Evolutionary conservation across 192 early-diverging fungal genomes (phyloP), one percentile per base, ranked within the genome.

Genomic region (Phycomyces blakesleeanus): DNA sequence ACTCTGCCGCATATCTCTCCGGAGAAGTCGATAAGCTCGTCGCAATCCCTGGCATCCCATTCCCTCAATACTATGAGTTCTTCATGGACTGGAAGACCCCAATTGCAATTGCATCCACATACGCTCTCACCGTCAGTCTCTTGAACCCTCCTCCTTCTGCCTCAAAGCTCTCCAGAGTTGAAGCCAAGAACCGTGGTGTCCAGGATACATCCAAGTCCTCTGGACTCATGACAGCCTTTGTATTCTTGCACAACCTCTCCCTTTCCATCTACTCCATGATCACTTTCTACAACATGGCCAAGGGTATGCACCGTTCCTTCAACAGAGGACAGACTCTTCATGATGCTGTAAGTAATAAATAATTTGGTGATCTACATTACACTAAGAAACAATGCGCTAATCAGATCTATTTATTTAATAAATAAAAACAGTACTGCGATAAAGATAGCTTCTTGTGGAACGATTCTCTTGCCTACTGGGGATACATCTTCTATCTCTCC

Each of bases 401-500:
- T 14, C 5, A 11, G 24, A 25, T 3, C 6, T 21, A 9, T 18
- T 51, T 21, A 9, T 21, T 9, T 51, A 7, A 18, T 51, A 7
- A 1, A 18, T 20, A 38, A 37, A 34, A 34, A 11, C 77, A 84
- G 82, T 84, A 76, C 51, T 90, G 88, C 60, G 87, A 93, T 59
- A 63, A 71, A 10, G 84, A 87, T 61, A 59, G 73, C n/a, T 75
- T 68, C 18, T 68, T 91, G 37, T 90, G 88, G 87, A 82, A 87
- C 62, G 72, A 81, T 69, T 77, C 78, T 55, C 83, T 92, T 63
- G 87, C 81, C 64, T 90, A 91, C 77, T 92, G 87, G 81, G 86
- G 87, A 42, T 94, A 90, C 55, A 60, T 91, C 61, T 94, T 94
- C 73, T 94, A 94, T 77, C 84, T 94, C 20, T 89, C 87, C 77